Percentiles rank a stretch among this genome's conserved stretches.
Conservation (phyloP, 2,329 filamentous ascomycete genomes). For the Curvularia eragrostidis region DNA sequence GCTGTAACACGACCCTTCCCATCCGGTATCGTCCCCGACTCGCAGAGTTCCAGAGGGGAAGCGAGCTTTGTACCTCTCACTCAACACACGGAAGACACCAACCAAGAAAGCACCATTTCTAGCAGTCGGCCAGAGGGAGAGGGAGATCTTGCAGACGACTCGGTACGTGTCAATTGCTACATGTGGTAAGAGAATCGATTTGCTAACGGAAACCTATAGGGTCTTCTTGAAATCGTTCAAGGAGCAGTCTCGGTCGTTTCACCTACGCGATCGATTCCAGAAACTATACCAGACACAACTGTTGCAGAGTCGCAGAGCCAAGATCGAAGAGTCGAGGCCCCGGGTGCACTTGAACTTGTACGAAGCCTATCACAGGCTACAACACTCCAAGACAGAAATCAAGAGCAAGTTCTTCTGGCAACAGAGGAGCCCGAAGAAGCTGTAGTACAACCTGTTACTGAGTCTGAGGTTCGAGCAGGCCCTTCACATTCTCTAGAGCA, state of each 20-base stretch:
- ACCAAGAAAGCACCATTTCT: constrained; percentile 8
- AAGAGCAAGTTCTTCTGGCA: neutral
- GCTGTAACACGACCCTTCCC: constrained; percentile 8
- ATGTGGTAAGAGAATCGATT: neutral
- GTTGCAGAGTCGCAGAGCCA: constrained; percentile 27
- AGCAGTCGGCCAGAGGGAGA: constrained; percentile 16
- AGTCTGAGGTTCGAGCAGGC: neutral
- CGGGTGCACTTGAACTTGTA: constrained; percentile 14
- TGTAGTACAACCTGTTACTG: too few relatives aligned
- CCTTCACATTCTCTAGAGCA: neutral
- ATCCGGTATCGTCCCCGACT: constrained; percentile 37
- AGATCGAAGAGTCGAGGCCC: constrained; percentile 4
- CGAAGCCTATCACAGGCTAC: constrained; percentile 6
- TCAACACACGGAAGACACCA: constrained; percentile 25
- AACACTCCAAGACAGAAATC: neutral
- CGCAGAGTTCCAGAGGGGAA: constrained; percentile 33
- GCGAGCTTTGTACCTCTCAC: constrained; percentile 34
- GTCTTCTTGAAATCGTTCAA: constrained; percentile 21
- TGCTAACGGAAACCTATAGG: constrained; percentile 22
- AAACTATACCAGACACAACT: constrained; percentile 34
- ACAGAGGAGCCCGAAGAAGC: too few relatives aligned
- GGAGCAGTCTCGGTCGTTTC: constrained; percentile 23
- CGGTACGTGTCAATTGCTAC: constrained; percentile 9
- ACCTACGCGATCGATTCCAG: constrained; percentile 35
- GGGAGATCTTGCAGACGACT: constrained; percentile 18